These are phyloP conservation scores for Haplographium delicatum DNA, from an alignment of 495 filamentous ascomycete genomes.

Conservation along the genomic window DNA sequence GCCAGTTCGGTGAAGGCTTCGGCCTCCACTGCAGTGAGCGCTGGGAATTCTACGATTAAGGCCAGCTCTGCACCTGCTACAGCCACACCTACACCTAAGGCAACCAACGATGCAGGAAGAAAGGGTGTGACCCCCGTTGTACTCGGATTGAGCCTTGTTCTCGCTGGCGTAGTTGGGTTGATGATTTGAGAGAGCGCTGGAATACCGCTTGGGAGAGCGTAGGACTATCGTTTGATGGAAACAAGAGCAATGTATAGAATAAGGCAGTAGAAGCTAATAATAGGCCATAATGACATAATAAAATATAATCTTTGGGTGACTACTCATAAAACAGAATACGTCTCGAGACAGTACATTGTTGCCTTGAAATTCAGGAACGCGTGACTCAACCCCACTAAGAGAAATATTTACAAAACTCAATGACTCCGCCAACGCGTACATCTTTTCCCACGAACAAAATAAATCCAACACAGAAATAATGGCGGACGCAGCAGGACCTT, in stretches of 20 bases:
- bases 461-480: slow-evolving; percentile 16
- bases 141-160: slow-evolving; percentile 9
- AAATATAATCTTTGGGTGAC: too few species aligned
- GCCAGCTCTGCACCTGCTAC: background rate
- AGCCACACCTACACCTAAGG: background rate
- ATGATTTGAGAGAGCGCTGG: slow-evolving; percentile 11
- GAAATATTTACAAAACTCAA: slow-evolving; percentile 1
- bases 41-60: background rate
- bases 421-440: background rate
- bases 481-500: slow-evolving; percentile 23
- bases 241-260: too few species aligned
- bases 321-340: too few species aligned
- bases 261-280: too few species aligned
- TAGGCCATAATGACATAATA: too few species aligned
- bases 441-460: background rate
- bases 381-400: slow-evolving; percentile 7
- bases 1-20: background rate
- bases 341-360: too few species aligned
- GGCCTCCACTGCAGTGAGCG: background rate
- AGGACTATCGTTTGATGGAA: too few species aligned
- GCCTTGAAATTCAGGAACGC: too few species aligned
- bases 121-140: background rate
- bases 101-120: background rate
- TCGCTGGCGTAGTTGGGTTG: slow-evolving; percentile 15
- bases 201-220: too few species aligned